These are phyloP conservation scores for Corynascus novoguineensis DNA, from an alignment of 495 filamentous ascomycete species.

Conservation along the genomic window DNA sequence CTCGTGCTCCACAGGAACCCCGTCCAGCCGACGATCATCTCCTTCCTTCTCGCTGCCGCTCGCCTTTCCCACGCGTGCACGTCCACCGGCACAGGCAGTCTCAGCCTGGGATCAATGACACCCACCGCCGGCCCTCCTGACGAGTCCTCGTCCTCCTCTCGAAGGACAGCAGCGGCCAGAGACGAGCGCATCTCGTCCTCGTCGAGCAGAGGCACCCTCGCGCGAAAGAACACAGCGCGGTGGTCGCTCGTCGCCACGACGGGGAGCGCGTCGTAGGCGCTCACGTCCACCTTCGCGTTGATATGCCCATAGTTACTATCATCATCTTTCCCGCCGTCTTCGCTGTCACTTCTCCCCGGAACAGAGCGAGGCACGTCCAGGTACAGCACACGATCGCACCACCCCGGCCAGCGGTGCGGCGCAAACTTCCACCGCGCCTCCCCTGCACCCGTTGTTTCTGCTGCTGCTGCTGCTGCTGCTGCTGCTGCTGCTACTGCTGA, in stretches of 20 bases:
- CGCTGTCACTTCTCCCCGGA: neutral
- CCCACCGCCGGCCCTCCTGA: constrained; percentile 12
- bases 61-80: constrained; percentile 42
- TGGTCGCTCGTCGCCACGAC: constrained; percentile 77
- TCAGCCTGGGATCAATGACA: constrained; percentile 31
- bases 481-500: no score
- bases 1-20: constrained; percentile 42
- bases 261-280: constrained; percentile 67
- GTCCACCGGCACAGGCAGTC: constrained; percentile 38
- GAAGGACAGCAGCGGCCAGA: neutral
- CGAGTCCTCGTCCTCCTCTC: neutral
- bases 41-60: constrained; percentile 34
- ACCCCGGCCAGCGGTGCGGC: constrained; percentile 77
- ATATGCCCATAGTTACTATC: no score
- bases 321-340: neutral
- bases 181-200: constrained; percentile 27
- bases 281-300: constrained; percentile 38
- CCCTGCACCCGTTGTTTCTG: no score
- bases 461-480: no score
- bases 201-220: constrained; percentile 50
- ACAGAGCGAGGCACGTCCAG: constrained; percentile 55
- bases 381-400: constrained; percentile 89
- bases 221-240: constrained; percentile 66
- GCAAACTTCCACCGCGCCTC: constrained; percentile 67
- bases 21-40: constrained; percentile 42